Percentiles rank a stretch among this genome's conserved stretches.
These are phyloP conservation scores for Acacia concinna DNA, from an alignment of 331 rosid genomes.

Conservation along the genomic window DNA sequence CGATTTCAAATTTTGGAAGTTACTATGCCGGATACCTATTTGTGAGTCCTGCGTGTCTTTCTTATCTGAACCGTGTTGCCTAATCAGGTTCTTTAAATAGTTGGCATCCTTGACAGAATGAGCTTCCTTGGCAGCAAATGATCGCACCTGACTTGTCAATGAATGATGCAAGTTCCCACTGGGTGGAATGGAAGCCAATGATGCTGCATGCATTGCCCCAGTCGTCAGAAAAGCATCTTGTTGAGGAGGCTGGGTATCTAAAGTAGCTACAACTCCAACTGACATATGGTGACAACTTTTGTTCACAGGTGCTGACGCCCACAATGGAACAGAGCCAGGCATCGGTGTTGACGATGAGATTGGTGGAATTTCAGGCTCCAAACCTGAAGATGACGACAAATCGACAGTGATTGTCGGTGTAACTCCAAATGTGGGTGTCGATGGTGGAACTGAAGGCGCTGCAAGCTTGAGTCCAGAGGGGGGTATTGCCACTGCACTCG, in stretches of 20 bases:
- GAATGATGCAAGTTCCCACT: constrained; percentile 27
- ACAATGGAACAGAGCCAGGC: constrained; percentile 17
- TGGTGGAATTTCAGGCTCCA: constrained; percentile 23
- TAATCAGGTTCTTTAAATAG: constrained; percentile 68
- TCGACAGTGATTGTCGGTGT: neutral
- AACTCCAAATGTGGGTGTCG: constrained; percentile 14
- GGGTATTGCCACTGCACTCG: neutral
- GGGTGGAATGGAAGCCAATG: constrained; percentile 29
- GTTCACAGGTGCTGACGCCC: constrained; percentile 5
- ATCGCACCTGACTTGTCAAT: constrained; percentile 29
- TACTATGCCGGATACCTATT: constrained; percentile 42
- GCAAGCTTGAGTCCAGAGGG: constrained; percentile 31
- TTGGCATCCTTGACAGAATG: constrained; percentile 47
- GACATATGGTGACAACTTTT: constrained; percentile 21
- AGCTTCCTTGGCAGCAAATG: constrained; percentile 22
- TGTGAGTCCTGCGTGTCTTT: constrained; percentile 42
- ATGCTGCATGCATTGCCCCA: constrained; percentile 33
- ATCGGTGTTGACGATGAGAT: neutral
- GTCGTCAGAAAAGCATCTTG: constrained; percentile 24
- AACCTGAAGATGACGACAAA: constrained; percentile 1
- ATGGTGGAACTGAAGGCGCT: neutral
- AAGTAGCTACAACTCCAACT: constrained; percentile 28
- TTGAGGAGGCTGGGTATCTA: constrained; percentile 30
- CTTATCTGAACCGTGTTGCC: constrained; percentile 68
- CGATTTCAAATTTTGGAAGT: constrained; percentile 42